Base-by-base conservation (phyloP, 208 protist genomes). In the Leishmania braziliensis region DNA sequence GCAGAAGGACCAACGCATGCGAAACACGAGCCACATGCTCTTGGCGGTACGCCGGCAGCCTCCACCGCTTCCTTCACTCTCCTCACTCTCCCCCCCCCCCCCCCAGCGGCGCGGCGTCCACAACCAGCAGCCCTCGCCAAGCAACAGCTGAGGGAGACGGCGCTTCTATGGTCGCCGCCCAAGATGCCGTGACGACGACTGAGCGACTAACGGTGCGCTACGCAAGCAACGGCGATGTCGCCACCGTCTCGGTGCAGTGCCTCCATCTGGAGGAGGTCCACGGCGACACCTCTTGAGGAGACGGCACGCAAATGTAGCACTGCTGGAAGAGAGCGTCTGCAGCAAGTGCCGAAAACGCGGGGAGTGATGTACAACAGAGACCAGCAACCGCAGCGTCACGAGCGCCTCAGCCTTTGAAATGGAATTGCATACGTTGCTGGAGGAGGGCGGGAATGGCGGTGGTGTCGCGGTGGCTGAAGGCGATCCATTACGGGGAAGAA, bases 221-320 rank as follows among this genome's bases (percentile, higher is more conserved):
- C 75, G 29, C 82, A 2, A 68, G 29, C 29, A 75, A 88, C 71
- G 46, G 50, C 18, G 82, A 87, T 46, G 80, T 87, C 20, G 58
- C 70, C 65, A 78, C 60, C 12, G 79, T 85, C 65, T 65, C 84
- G 36, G 39, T 66, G 14, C 80, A 91, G 79, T 85, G 90, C 14
- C 84, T 93, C 16, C 73, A 87, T 51, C 82, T 87, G 16, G 90
- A 95, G 79, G 86, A 92, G 75, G 75, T 85, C 43, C 90, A 79
- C 53, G 87, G 91, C 33, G 79, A 84, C 29, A 81, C 82, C 33
- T 48, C 82, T 4, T 4, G 65, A 84, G 62, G 84, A 87, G 63
- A 88, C 86, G 29, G 82, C 87, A 65, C 73, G 83, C 14, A 82
- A 84, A 83, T 72, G 82, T 91, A 46, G 66, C 80, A n/a, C 77